Base-by-base conservation (phyloP, 768 basidiomycete species). In the Panus rudis region DNA sequence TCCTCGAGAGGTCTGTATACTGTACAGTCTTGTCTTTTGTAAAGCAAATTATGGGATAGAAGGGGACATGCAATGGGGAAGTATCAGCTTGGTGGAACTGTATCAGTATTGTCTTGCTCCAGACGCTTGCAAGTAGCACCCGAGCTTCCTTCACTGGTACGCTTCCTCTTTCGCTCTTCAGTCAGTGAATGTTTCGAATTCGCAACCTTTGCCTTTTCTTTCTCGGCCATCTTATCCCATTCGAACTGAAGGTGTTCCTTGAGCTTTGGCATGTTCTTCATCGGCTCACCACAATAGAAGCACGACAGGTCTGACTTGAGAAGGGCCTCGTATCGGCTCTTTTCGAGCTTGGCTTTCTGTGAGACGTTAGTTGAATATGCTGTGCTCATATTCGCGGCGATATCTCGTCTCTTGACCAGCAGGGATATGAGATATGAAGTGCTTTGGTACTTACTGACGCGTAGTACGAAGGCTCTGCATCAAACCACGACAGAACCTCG, bases 401-500 rank as follows among this genome's bases (percentile, higher is more conserved):
- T 39, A 24, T 23, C 19, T 20, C 30, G 46, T 32, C 19, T 5
- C 42, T 26, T 23, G 26, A 12, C 7, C 21, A 6, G 14, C 16
- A 41, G 14, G 6, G 25, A 30, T 21, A 34, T 12, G 16, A 19
- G 28, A 28, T 19, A 16, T 42, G 17, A 12, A 23, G 42, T 14
- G 24, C 14, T n/a, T n/a, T 13, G 14, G 35, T 11, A 66, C 75
- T 43, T 51, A 83, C 81, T 27, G 61, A 62, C 14, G 62, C 54
- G 53, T 68, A 81, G 55, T 71, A 81, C 0, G 74, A 71, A 1
- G 73, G 67, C 14, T 73, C 76, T 12, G 76, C 75, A 22, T 84
- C 84, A 47, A 88, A 82, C 90, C 90, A 92, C 2, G 74, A 70
- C 33, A 87, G 64, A n/a, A 94, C 83, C 8, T 89, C 79, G 39